These are phyloP conservation scores for Nicotiana benthamiana DNA, from an alignment of 257 asterid species.

Conservation along the genomic window DNA sequence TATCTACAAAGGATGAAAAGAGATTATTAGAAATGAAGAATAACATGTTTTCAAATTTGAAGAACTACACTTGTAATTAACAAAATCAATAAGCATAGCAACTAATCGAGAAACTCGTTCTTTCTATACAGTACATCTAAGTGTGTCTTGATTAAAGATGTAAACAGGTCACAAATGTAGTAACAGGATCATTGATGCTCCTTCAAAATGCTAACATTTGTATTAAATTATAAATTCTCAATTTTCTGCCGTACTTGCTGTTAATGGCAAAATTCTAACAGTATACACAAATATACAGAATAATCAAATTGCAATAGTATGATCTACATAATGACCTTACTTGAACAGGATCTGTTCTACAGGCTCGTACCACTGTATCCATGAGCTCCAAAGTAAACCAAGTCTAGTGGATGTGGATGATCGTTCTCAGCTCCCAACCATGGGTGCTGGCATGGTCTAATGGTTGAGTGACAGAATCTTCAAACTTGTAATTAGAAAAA, in stretches of 20 bases:
- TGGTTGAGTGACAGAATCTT: too few relatives aligned
- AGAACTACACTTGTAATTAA: neutral
- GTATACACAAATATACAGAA: neutral
- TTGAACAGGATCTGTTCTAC: too few relatives aligned
- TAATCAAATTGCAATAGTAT: neutral
- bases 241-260: neutral
- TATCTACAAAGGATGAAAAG: conserved; percentile 35
- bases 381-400: too few relatives aligned
- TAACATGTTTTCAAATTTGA: neutral
- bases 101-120: neutral
- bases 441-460: too few relatives aligned
- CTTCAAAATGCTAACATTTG: neutral
- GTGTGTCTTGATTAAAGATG: neutral
- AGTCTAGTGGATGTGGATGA: too few relatives aligned
- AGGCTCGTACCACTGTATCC: too few relatives aligned
- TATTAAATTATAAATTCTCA: neutral
- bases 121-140: neutral
- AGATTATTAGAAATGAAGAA: neutral
- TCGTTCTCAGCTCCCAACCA: too few relatives aligned
- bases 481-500: too few relatives aligned
- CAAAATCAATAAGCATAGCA: neutral
- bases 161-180: neutral
- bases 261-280: neutral
- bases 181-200: neutral
- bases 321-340: too few relatives aligned